Percentiles rank a stretch among this genome's conserved stretches.
These are phyloP conservation scores for Monosporascus sp. DNA, from an alignment of 2,329 filamentous ascomycete genomes.

Conservation along the genomic window DNA sequence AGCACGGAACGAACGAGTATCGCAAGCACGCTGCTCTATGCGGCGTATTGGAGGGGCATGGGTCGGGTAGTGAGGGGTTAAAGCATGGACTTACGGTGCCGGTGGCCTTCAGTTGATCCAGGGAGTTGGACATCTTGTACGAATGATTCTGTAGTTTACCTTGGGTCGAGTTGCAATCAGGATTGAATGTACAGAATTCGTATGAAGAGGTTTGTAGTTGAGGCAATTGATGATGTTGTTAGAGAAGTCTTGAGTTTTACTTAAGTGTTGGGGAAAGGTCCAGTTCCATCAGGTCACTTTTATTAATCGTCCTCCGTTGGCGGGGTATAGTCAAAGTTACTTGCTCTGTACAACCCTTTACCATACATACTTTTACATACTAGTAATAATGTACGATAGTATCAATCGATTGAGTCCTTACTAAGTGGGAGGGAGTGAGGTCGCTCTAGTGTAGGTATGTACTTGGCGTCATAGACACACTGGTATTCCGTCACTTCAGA, in stretches of 20 bases:
- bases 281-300: background rate
- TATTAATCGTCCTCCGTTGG: background rate
- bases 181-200: background rate
- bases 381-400: too few species aligned
- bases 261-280: background rate
- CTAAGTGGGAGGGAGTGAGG: too few species aligned
- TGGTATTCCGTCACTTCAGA: background rate
- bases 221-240: background rate
- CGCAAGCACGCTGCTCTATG: background rate
- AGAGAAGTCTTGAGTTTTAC: background rate
- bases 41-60: conserved; percentile 23
- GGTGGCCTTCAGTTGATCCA: conserved; percentile 94
- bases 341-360: too few species aligned
- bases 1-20: conserved; percentile 4
- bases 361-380: too few species aligned
- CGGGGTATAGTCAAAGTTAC: background rate
- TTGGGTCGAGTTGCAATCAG: too few species aligned
- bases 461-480: background rate
- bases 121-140: conserved; percentile 70
- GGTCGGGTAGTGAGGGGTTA: conserved; percentile 19
- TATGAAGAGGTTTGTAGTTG: background rate
- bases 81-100: conserved; percentile 73
- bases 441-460: background rate
- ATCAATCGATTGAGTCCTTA: too few species aligned
- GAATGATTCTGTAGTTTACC: background rate